A percentile compares a stretch with the other conserved stretches of the same genome.
Conservation (phyloP, 768 basidiomycete species). For the Amanita subjunquillea region DNA sequence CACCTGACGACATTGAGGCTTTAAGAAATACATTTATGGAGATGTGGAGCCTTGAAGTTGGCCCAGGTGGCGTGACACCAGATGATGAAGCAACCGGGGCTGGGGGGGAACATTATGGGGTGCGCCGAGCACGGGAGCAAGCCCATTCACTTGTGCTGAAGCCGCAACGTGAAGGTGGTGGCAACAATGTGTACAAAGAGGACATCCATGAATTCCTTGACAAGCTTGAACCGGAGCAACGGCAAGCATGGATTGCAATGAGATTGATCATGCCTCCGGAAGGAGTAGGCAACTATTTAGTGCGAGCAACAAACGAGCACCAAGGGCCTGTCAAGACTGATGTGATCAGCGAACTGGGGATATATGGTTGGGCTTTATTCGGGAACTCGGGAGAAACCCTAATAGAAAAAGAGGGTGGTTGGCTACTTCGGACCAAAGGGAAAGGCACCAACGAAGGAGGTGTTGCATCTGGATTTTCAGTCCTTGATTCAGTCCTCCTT, state of each 20-base stretch:
- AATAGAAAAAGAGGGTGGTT: slow-evolving; percentile 64
- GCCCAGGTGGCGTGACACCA: slow-evolving; percentile 22
- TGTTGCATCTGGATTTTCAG: slow-evolving; percentile 74
- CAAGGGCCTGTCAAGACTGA: slow-evolving; percentile 43
- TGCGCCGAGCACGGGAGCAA: slow-evolving; percentile 38
- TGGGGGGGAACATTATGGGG: slow-evolving; percentile 27
- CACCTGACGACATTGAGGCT: slow-evolving; percentile 31
- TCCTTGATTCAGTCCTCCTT: slow-evolving; percentile 60
- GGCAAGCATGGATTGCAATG: slow-evolving; percentile 94
- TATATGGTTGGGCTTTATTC: slow-evolving; percentile 86
- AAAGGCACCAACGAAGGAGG: slow-evolving; percentile 90
- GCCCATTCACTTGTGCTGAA: slow-evolving; percentile 73
- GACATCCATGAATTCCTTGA: slow-evolving; percentile 75
- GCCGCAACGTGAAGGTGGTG: slow-evolving; percentile 96
- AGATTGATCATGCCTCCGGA: slow-evolving; percentile 76
- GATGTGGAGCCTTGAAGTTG: slow-evolving; percentile 75
- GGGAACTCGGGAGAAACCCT: slow-evolving; percentile 30
- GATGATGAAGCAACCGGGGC: slow-evolving; percentile 16
- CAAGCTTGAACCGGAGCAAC: slow-evolving; percentile 43
- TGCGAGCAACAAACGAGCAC: slow-evolving; percentile 50
- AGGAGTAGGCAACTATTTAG: slow-evolving; percentile 59
- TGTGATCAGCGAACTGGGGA: slow-evolving; percentile 83
- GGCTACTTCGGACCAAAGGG: slow-evolving; percentile 83
- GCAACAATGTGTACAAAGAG: slow-evolving; percentile 87
- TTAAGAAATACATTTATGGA: slow-evolving; percentile 76